phyloP scores from a whole-genome alignment of 2,329 filamentous ascomycete genomes.

The Colletotrichum sp. region DNA sequence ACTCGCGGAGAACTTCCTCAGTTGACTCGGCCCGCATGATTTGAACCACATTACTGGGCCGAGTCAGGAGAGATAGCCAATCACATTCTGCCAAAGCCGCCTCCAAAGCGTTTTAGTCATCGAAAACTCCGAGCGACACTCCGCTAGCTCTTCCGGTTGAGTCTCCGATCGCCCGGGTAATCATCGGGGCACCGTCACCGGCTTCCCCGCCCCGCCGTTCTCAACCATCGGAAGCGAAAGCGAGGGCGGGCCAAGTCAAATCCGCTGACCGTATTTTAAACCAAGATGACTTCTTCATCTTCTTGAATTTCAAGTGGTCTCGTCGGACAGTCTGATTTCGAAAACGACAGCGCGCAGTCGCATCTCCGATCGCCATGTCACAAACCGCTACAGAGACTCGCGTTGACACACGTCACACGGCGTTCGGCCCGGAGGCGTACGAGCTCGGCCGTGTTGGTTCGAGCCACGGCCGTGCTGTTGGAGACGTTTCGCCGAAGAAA shows the following conservation, averaged over 20 bases:
- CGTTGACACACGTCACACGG: background rate
- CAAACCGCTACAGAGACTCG: conserved; percentile 20
- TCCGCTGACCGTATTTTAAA: background rate
- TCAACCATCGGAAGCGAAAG: background rate
- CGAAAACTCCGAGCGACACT: background rate
- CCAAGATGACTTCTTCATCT: background rate
- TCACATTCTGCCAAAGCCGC: background rate
- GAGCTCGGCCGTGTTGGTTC: conserved; percentile 10
- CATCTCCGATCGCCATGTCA: conserved; percentile 4
- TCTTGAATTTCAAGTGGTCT: background rate
- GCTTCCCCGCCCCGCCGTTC: background rate
- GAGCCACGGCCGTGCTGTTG: background rate
- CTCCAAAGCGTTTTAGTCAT: background rate
- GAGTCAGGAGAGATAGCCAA: background rate
- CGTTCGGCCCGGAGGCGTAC: background rate
- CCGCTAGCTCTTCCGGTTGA: conserved; percentile 1
- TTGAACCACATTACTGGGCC: background rate
- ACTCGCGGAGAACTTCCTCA: background rate
- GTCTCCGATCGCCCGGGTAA: background rate
- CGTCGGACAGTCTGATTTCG: background rate
- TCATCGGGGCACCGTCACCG: background rate
- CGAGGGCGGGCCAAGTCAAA: background rate
- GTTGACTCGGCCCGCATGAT: background rate
- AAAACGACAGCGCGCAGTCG: background rate
- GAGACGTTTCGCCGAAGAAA: background rate